Percentiles rank a stretch among this genome's conserved stretches.
These are phyloP conservation scores for Naganishia friedmannii DNA, from an alignment of 768 basidiomycete species.

Conservation along the genomic window DNA sequence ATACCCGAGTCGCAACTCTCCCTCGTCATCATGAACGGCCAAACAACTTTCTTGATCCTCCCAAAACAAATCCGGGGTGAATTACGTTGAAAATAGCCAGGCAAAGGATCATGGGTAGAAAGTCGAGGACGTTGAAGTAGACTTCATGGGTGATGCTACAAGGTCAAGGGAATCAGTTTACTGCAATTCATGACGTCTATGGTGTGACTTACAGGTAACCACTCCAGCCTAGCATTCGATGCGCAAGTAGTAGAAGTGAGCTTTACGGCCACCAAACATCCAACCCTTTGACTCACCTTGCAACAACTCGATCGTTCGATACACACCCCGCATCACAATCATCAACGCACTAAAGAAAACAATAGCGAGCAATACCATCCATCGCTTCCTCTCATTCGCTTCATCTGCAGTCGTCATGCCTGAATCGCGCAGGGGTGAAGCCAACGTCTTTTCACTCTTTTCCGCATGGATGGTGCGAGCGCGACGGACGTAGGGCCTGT, in stretches of 20 bases:
- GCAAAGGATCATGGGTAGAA: conserved; percentile 42
- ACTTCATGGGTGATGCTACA: conserved; percentile 31
- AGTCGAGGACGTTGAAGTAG: conserved; percentile 36
- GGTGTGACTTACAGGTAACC: conserved; percentile 14
- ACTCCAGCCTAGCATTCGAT: conserved; percentile 1
- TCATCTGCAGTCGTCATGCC: background rate
- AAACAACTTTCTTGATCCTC: background rate
- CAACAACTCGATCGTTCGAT: conserved; percentile 43
- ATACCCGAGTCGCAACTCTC: background rate
- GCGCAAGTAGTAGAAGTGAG: no score
- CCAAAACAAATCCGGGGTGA: conserved; percentile 40
- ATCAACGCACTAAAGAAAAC: conserved; percentile 40
- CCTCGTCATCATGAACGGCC: background rate
- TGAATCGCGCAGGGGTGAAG: background rate
- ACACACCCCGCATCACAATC: conserved; percentile 44
- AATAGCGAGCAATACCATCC: conserved; percentile 33
- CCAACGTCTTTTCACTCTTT: background rate
- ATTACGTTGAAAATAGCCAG: conserved; percentile 35
- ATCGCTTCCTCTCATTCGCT: conserved; percentile 4
- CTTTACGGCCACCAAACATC: no score
- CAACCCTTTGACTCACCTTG: conserved; percentile 33
- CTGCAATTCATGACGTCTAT: background rate
- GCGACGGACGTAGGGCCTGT: conserved; percentile 32
- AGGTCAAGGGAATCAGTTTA: background rate
- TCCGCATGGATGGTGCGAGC: conserved; percentile 9